Conservation (phyloP, 768 basidiomycete species). For the Grammothele lineata region DNA sequence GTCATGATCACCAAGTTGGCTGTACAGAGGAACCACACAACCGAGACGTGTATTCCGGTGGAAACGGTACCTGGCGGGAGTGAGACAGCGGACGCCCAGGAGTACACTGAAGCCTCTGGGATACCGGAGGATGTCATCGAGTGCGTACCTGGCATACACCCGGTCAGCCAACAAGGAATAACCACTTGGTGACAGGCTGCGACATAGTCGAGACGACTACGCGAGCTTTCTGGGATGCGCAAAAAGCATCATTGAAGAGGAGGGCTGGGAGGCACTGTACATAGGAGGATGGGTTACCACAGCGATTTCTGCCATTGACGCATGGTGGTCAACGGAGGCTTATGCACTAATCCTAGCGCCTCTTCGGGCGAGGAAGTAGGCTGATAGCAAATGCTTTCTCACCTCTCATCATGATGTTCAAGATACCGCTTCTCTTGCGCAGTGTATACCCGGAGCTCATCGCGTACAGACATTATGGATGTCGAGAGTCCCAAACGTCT, state of each 20-base stretch:
- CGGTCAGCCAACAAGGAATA: too few relatives aligned
- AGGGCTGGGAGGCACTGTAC: slow-evolving; percentile 69
- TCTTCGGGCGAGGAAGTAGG: too few relatives aligned
- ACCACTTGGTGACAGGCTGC: slow-evolving; percentile 51
- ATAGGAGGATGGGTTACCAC: slow-evolving; percentile 86
- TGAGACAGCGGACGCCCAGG: slow-evolving; percentile 52
- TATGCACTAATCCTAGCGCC: too few relatives aligned
- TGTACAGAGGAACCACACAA: slow-evolving; percentile 81
- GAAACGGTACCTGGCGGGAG: slow-evolving; percentile 70
- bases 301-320: too few relatives aligned
- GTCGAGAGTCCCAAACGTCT: too few relatives aligned
- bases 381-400: too few relatives aligned
- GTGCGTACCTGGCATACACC: slow-evolving; percentile 46
- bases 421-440: too few relatives aligned
- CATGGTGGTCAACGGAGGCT: too few relatives aligned
- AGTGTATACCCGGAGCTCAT: too few relatives aligned
- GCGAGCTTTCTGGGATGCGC: slow-evolving; percentile 68
- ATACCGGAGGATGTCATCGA: slow-evolving; percentile 85
- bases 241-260: slow-evolving; percentile 74
- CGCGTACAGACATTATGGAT: too few relatives aligned
- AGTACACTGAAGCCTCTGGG: slow-evolving; percentile 70
- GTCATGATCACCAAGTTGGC: slow-evolving; percentile 76
- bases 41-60: slow-evolving; percentile 69
- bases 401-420: too few relatives aligned
- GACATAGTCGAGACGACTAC: slow-evolving; percentile 78